Evolutionary conservation across 2,329 filamentous ascomycete genomes (phyloP).

Genomic region (Xylariaceae sp.): DNA sequence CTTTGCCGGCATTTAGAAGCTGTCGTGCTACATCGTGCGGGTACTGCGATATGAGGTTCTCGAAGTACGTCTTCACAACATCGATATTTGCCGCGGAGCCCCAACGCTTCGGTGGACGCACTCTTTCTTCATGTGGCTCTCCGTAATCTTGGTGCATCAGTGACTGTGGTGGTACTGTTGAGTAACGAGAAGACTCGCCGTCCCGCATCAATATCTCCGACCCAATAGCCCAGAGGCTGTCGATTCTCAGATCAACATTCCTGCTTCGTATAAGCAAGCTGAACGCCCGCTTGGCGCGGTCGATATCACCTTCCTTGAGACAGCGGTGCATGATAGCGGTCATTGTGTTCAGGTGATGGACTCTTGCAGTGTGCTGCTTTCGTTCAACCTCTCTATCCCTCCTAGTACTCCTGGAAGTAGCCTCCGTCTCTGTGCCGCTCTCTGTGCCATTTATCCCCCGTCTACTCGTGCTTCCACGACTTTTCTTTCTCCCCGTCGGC

Average conservation of each 20-base stretch:
- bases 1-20: slow-evolving; percentile 44
- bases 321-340: slow-evolving; percentile 68
- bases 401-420: slow-evolving; percentile 9
- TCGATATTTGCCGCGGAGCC: slow-evolving; percentile 43
- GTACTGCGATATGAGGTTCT: slow-evolving; percentile 72
- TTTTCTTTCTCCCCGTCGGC: slow-evolving; percentile 11
- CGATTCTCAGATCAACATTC: slow-evolving; percentile 64
- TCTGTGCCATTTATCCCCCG: not conserved
- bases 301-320: slow-evolving; percentile 65
- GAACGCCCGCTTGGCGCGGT: slow-evolving; percentile 70
- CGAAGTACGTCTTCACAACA: slow-evolving; percentile 61
- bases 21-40: slow-evolving; percentile 63
- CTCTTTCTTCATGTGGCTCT: slow-evolving; percentile 3
- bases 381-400: slow-evolving; percentile 1
- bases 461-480: not conserved
- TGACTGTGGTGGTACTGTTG: not conserved
- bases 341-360: slow-evolving; percentile 62
- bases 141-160: not conserved
- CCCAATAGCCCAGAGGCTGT: slow-evolving; percentile 76
- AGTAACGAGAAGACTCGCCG: slow-evolving; percentile 35
- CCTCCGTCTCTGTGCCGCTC: slow-evolving; percentile 5
- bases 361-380: slow-evolving; percentile 31
- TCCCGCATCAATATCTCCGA: slow-evolving; percentile 76
- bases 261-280: slow-evolving; percentile 61
- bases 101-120: slow-evolving; percentile 32